Conservation (phyloP, 1,139 yeast species). For the Taphrina deformans region DNA sequence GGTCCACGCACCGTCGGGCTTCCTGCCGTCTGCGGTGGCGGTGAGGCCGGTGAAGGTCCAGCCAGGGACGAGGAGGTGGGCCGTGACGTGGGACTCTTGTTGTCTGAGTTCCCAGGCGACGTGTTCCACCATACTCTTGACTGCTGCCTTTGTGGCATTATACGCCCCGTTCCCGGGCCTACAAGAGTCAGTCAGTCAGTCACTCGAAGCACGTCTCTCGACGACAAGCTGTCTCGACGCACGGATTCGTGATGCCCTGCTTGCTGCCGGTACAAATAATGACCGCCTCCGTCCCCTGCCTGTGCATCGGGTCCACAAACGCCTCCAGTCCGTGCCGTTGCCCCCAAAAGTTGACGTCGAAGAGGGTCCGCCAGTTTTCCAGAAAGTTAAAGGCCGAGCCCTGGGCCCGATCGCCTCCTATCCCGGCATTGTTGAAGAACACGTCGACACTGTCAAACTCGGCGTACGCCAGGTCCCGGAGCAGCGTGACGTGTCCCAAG, state of each 20-base stretch:
- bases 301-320: constrained; percentile 39
- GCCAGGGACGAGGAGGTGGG: constrained; percentile 43
- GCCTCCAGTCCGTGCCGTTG: constrained; percentile 42
- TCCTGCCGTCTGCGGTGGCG: constrained; percentile 37
- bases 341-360: constrained; percentile 42
- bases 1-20: constrained; percentile 44
- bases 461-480: constrained; percentile 39
- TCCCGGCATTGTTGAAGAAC: constrained; percentile 43
- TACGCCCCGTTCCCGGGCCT: constrained; percentile 44
- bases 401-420: constrained; percentile 36
- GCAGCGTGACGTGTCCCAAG: constrained; percentile 38
- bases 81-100: constrained; percentile 37
- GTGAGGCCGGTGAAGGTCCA: constrained; percentile 43
- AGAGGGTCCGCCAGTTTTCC: constrained; percentile 38
- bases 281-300: constrained; percentile 38
- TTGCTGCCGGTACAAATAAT: constrained; percentile 43
- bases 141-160: constrained; percentile 44
- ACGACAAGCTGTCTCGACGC: neutral
- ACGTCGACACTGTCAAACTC: constrained; percentile 40
- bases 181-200: neutral
- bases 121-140: constrained; percentile 42
- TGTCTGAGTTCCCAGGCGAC: constrained; percentile 41
- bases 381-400: constrained; percentile 39
- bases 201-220: neutral
- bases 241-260: constrained; percentile 44